Conservation (phyloP, 2,329 filamentous ascomycete species). For the Ampelomyces quisqualis region DNA sequence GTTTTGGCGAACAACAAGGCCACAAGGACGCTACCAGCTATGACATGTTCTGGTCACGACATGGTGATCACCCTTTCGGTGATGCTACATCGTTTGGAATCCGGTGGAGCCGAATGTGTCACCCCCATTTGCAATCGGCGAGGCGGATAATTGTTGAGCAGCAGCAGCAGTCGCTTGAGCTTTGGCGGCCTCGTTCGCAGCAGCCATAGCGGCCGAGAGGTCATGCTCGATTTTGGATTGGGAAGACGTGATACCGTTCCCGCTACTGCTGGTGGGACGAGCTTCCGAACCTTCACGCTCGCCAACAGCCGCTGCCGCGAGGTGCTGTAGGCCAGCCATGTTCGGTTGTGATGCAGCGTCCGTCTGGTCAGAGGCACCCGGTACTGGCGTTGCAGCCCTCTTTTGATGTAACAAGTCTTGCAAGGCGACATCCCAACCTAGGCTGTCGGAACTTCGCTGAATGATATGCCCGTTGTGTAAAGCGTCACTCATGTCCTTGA, state of each 20-base stretch:
- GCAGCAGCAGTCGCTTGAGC: constrained; percentile 41
- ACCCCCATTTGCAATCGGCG: constrained; percentile 17
- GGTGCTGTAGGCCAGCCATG: constrained; percentile 43
- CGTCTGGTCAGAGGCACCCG: constrained; percentile 25
- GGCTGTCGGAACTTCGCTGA: constrained; percentile 30
- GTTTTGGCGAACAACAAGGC: no score
- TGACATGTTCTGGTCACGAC: neutral
- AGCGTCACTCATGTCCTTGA: constrained; percentile 42
- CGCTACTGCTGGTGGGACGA: constrained; percentile 30
- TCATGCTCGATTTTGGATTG: constrained; percentile 33
- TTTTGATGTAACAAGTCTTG: constrained; percentile 36
- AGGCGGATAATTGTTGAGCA: constrained; percentile 32
- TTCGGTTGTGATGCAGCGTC: constrained; percentile 34
- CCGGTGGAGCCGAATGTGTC: constrained; percentile 16
- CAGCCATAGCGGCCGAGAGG: constrained; percentile 40
- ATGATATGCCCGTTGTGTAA: constrained; percentile 37
- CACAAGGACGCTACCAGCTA: no score
- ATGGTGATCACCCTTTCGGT: no score
- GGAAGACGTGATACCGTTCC: constrained; percentile 20
- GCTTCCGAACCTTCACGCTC: constrained; percentile 37
- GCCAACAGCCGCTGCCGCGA: constrained; percentile 43
- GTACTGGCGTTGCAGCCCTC: constrained; percentile 23
- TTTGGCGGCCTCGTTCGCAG: constrained; percentile 39
- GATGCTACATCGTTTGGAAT: constrained; percentile 12
- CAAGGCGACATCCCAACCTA: constrained; percentile 41